Evolutionary conservation across 2,329 filamentous ascomycete species (phyloP), one percentile per base, ranked within the genome.

Genomic region (Trichoderma gracile): DNA sequence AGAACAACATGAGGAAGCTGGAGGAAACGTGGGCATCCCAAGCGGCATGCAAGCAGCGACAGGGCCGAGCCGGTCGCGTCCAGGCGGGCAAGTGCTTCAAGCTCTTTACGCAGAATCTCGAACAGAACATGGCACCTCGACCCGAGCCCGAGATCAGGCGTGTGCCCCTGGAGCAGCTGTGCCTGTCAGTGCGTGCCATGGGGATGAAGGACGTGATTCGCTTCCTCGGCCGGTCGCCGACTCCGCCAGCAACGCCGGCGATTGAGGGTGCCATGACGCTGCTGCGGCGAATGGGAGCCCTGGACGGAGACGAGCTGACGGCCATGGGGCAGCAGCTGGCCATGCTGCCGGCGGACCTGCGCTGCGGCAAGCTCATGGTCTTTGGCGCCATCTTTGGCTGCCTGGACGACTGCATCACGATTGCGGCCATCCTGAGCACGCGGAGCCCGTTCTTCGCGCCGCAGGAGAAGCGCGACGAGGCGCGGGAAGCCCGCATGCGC

Each of bases 11-110:
- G 88, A 90, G 96, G 49, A 93, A 92, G 71, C 86, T 99, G 1
- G 90, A 94, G 70, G 95, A 99, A 78, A 93, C 92, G 0, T 99
- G 93, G 93, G 95, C 93, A 0, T 98, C 94, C 1, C 87, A 88
- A 46, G 94, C 95, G 9, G 94, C 95, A 4, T 97, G 93, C 75
- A 97, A 97, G 77, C 95, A 99, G 75, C 87, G 95, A 43, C 88
- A 93, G 62, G 95, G 95, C 73, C 89, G 95, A 80, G 95, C 95
- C 30, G 95, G 95, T 73, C 89, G 95, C 84, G 95, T 99, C 0
- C 87, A 92, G 63, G 91, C 91, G 25, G 95, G 95, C 63, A 88
- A 87, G 69, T 98, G 94, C 81, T 99, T 96, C 82, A 98, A 98
- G 77, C 84, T 99, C 2, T 99, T 92, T 77, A 98, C 95, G 0